These are phyloP conservation scores for Piper longum DNA, from an alignment of 164 flowering plant species.

Conservation along the genomic window DNA sequence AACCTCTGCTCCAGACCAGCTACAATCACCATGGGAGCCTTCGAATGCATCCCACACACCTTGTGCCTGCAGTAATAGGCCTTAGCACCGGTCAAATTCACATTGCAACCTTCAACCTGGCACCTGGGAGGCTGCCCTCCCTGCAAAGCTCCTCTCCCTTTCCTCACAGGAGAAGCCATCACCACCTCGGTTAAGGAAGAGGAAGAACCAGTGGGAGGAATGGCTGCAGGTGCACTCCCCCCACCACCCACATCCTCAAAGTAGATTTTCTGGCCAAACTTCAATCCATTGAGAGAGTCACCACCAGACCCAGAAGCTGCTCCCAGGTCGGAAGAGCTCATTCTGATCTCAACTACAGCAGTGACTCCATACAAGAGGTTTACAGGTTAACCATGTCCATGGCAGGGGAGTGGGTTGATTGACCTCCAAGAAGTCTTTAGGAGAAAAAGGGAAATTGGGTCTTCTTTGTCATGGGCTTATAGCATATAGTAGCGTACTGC, in stretches of 20 bases:
- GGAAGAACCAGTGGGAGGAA: background rate
- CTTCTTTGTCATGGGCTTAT: background rate
- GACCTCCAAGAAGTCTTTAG: background rate
- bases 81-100: slow-evolving; percentile 78
- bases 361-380: slow-evolving; percentile 18
- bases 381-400: background rate
- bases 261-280: slow-evolving; percentile 65
- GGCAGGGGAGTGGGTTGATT: background rate
- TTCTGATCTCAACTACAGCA: slow-evolving; percentile 14
- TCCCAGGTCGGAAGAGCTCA: slow-evolving; percentile 28
- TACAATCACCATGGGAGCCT: slow-evolving; percentile 57
- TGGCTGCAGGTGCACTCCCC: slow-evolving; percentile 9
- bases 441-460: background rate
- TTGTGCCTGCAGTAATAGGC: slow-evolving; percentile 90
- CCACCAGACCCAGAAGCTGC: slow-evolving; percentile 21
- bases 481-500: background rate
- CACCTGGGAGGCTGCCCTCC: slow-evolving; percentile 62
- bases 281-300: slow-evolving; percentile 53
- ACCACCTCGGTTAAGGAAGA: background rate
- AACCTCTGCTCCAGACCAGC: slow-evolving; percentile 71
- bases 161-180: slow-evolving; percentile 20
- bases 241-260: slow-evolving; percentile 49
- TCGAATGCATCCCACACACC: slow-evolving; percentile 80
- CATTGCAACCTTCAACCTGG: slow-evolving; percentile 73
- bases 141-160: slow-evolving; percentile 27